Evolutionary conservation across 345 rosid genomes (phyloP), one percentile per base, ranked within the genome.

Genomic region (Corchorus olitorius): DNA sequence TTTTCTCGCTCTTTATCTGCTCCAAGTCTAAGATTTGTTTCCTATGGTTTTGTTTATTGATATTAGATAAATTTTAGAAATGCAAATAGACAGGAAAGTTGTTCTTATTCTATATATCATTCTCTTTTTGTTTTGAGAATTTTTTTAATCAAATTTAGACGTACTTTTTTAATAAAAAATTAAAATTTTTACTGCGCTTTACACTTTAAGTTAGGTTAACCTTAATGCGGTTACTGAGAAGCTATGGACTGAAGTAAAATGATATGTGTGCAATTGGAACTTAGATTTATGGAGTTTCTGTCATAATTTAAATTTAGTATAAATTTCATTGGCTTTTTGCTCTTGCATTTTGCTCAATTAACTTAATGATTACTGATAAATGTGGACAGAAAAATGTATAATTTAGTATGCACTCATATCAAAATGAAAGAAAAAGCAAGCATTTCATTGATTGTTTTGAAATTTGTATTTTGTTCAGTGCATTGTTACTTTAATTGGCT

Each of bases 301-400:
- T 60, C 41, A 13, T 13, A 27, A 27, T 27, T 27, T 27, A 27
- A 60, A 13, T 33, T 33, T 60, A 13, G 6, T 64, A 8, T 64
- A 27, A 22, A 39, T 39, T 64, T 39, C 20, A 8, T 39, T 39
- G 69, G 69, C 22, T n/a, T n/a, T 56, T 33, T 1, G 35, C 65
- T 60, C 8, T 27, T 60, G 7, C 39, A 60, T n/a, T 41, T 65
- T 65, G 50, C 52, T 41, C 49, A 65, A 35, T 17, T 41, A 8
- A 41, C 41, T 65, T 39, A 65, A 41, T 65, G 33, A 65, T 65
- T 43, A 65, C 69, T 65, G 69, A n/a, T 6, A 41, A 65, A 65
- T n/a, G 27, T 41, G 9, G 50, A 65, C 5, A 13, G 9, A 17
- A 8, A 39, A 64, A 22, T 17, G 52, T 65, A 41, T 39, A 35